Conservation (phyloP, 2,329 filamentous ascomycete species). For the Talaromyces sp. region DNA sequence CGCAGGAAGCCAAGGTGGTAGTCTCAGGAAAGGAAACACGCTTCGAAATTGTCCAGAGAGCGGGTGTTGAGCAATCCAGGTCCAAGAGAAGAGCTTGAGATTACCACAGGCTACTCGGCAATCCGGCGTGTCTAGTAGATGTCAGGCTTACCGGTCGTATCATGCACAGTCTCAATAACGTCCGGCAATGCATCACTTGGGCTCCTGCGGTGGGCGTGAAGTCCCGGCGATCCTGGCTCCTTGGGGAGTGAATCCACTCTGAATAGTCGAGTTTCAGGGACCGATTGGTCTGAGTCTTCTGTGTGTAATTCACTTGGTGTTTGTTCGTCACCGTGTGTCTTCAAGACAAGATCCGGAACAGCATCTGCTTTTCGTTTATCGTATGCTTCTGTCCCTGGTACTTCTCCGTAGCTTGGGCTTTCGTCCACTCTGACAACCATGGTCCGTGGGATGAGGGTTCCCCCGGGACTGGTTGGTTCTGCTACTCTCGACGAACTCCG, state of each 20-base stretch:
- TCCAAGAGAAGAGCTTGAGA: constrained; percentile 9
- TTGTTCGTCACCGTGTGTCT: constrained; percentile 42
- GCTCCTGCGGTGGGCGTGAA: constrained; percentile 38
- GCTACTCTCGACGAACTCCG: constrained; percentile 41
- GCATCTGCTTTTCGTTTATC: constrained; percentile 57
- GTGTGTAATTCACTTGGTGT: constrained; percentile 18
- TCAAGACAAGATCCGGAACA: constrained; percentile 55
- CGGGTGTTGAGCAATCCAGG: constrained; percentile 45
- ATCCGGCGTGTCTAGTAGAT: constrained; percentile 26
- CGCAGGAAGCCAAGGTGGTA: constrained; percentile 8
- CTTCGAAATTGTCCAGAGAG: constrained; percentile 38
- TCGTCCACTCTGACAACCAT: constrained; percentile 61
- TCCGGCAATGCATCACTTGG: constrained; percentile 45
- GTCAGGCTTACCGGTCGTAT: constrained; percentile 55
- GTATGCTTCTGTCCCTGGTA: constrained; percentile 59
- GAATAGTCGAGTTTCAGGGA: constrained; percentile 46
- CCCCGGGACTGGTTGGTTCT: constrained; percentile 48
- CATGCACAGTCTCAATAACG: constrained; percentile 40
- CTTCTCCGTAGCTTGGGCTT: constrained; percentile 57
- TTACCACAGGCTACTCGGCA: constrained; percentile 27
- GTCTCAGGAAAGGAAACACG: constrained; percentile 9
- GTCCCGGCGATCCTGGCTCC: constrained; percentile 29
- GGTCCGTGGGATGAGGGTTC: constrained; percentile 55
- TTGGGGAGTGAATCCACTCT: constrained; percentile 40
- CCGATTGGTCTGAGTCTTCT: constrained; percentile 25